Evolutionary conservation across 2,329 filamentous ascomycete genomes (phyloP), one percentile per base, ranked within the genome.

Genomic region (Orbilia ellipsospora): DNA sequence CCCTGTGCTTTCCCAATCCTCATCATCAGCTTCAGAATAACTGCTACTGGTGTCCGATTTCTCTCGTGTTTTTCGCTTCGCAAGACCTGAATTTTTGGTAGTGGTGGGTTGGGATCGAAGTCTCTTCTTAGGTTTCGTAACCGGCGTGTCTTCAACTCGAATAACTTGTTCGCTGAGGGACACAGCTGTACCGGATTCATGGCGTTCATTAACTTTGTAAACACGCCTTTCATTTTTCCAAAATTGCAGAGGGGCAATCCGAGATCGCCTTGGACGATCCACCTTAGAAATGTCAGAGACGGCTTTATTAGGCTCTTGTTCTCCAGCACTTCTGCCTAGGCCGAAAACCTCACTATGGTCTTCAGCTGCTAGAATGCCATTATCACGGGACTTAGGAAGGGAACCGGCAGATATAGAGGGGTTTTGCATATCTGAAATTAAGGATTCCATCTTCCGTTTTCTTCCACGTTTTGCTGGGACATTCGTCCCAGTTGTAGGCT

Each of bases 151-250:
- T 45, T 68, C 57, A 52, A 74, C 44, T 18, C 74, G 44, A 48
- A 69, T 44, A 13, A 68, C 20, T 15, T 64, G 36, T 13, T 77
- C 64, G 48, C 61, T 55, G 23, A 62, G 40, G 12, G 63, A 26
- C 31, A 70, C 23, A 3, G 65, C 64, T n/a, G 48, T 28, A 16
- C 65, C 64, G 8, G 73, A 70, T 31, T 59, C 66, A 56, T 42
- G 57, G 87, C 86, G 15, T 86, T 84, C 18, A 80, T 84, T 1
- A 86, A 86, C 87, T 86, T 44, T 85, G 80, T 89, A 92, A 20
- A 93, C 87, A 55, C 91, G 88, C 64, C 88, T 88, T 81, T 98
- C 94, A 78, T 93, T 93, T 79, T 89, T 89, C 94, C 94, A 98
- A 81, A 87, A 96, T 26, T 92, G 89, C 40, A 97, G 83, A 0